Evolutionary conservation across 2,329 filamentous ascomycete genomes (phyloP).

Genomic region (Annulohypoxylon truncatum): DNA sequence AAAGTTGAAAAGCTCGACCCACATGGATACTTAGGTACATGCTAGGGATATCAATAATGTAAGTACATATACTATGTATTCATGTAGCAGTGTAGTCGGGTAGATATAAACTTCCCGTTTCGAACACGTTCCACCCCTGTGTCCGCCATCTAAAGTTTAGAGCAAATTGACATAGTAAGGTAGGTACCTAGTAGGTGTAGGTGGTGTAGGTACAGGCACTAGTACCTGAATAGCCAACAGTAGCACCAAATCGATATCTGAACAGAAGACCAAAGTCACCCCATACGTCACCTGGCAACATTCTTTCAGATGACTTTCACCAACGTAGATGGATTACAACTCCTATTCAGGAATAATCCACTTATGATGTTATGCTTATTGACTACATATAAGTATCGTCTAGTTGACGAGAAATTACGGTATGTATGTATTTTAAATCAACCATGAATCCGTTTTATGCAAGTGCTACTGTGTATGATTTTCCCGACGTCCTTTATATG

Average conservation of each 20-base stretch:
- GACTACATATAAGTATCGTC: background rate
- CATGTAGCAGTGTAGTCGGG: background rate
- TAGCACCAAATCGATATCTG: background rate
- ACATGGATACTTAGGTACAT: background rate
- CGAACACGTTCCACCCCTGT: background rate
- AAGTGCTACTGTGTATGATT: conserved; percentile 30
- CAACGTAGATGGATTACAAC: background rate
- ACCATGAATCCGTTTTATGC: conserved; percentile 29
- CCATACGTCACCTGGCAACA: conserved; percentile 32
- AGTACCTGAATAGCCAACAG: background rate
- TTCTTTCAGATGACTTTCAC: conserved; percentile 16
- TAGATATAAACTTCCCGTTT: background rate
- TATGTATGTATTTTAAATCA: conserved; percentile 8
- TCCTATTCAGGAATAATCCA: background rate
- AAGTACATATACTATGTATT: background rate
- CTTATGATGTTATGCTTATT: conserved; percentile 26
- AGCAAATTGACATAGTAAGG: background rate
- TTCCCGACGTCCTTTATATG: conserved; percentile 30
- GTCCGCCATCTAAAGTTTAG: background rate
- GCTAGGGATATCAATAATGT: background rate
- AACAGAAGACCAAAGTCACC: background rate
- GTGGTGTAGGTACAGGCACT: background rate
- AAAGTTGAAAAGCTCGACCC: background rate
- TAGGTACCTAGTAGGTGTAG: background rate
- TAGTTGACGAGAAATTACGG: conserved; percentile 2